Base-by-base conservation (phyloP, 2,329 filamentous ascomycete species). In the Didymella sp. region DNA sequence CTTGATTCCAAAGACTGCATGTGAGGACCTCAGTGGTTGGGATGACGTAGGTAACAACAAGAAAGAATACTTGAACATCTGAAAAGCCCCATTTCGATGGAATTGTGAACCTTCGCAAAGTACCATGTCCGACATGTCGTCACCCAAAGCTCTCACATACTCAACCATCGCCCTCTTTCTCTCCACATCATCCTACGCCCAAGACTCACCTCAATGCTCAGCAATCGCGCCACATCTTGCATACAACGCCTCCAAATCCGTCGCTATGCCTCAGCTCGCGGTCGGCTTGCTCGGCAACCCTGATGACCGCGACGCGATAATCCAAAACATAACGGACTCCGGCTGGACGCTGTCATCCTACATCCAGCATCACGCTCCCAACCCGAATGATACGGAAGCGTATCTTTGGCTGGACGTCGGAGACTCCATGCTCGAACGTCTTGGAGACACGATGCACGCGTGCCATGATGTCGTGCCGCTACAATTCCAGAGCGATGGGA, bases 401-500 rank as follows among this genome's bases (percentile, higher is more conserved):
- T 19, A 28, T 8, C 21, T 54, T 6, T 54, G 51, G 51, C 43
- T 54, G 7, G 51, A 54, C 17, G 31, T 38, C 6, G 37, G 27
- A 1, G 15, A 15, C 2, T 42, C 51, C 2, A 25, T 43, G 17
- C 24, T 28, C 7, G 21, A 13, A 4, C 43, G 37, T 7, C 43
- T 54, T 11, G 51, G 51, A 1, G n/a, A 21, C 4, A 27, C 6
- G 2, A 37, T 54, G 51, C 35, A 43, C 35, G 31, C 46, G 28
- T 54, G 51, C 37, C 51, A 54, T 37, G 35, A 27, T 22, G 27
- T 41, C 9, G 37, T 54, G 6, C 28, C 51, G 11, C 28, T 54
- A 27, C 51, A 54, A 28, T 2, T 27, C 5, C 44, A 47, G 37
- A 3, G 19, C 12, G 28, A 11, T 3, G 13, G 19, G 12, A 54